Conservation (phyloP, 192 early-diverging fungal genomes). For the Globomyces pollinis-pini region DNA sequence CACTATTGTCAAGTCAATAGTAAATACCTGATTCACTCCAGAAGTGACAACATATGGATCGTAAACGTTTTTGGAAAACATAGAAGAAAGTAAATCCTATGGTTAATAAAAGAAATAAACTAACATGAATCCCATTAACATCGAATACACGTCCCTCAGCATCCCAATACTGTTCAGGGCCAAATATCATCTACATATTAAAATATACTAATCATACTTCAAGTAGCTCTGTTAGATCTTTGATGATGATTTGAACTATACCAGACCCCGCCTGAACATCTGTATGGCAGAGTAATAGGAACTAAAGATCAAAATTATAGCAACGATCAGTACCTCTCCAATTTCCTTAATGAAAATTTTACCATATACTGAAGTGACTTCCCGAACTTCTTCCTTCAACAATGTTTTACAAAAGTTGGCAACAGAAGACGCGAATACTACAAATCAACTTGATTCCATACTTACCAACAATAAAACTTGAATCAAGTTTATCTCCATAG, state of each 20-base stretch:
- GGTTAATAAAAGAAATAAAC: constrained; percentile 41
- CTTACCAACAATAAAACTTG: constrained; percentile 43
- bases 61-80: constrained; percentile 29
- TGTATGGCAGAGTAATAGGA: constrained; percentile 49
- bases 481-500: constrained; percentile 41
- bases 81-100: too few species aligned
- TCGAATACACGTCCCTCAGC: constrained; percentile 43
- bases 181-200: constrained; percentile 43
- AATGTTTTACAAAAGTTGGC: constrained; percentile 51
- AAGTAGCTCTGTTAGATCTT: constrained; percentile 47
- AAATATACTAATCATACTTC: constrained; percentile 31
- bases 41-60: constrained; percentile 42
- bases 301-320: constrained; percentile 20
- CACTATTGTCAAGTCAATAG: constrained; percentile 28
- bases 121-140: constrained; percentile 50
- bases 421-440: constrained; percentile 54
- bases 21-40: constrained; percentile 43
- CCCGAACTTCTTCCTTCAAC: constrained; percentile 47
- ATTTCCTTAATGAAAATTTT: constrained; percentile 44
- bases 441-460: too few species aligned
- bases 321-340: constrained; percentile 54
- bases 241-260: constrained; percentile 42
- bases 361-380: constrained; percentile 41
- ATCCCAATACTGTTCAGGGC: constrained; percentile 47
- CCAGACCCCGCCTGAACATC: constrained; percentile 35